Conservation (phyloP, 805 yeast genomes). For the Pichia paraexigua region DNA sequence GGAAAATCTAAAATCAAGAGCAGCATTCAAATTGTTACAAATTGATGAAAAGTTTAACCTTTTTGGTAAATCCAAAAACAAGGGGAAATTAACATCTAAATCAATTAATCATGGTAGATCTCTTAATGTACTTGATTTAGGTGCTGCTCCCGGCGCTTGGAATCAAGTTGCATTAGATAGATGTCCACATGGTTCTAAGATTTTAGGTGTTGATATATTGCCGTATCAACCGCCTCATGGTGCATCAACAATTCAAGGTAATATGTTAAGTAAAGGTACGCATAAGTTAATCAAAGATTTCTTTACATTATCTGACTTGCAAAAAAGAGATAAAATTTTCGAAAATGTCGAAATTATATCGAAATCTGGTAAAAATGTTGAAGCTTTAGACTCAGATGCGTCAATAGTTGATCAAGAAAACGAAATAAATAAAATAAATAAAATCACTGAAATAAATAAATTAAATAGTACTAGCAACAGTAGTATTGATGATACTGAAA, state of each 20-base stretch:
- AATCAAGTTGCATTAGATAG: slow-evolving; percentile 68
- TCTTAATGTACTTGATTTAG: slow-evolving; percentile 64
- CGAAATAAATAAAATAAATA: slow-evolving; percentile 5
- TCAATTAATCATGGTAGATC: not conserved
- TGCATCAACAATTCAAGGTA: slow-evolving; percentile 76
- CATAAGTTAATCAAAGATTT: slow-evolving; percentile 47
- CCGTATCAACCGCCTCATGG: slow-evolving; percentile 77
- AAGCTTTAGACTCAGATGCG: slow-evolving; percentile 6
- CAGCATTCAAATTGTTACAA: slow-evolving; percentile 82
- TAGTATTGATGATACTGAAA: not conserved
- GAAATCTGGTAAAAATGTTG: slow-evolving; percentile 1
- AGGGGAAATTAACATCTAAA: slow-evolving; percentile 2
- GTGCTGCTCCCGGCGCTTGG: slow-evolving; percentile 96
- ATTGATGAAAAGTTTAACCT: slow-evolving; percentile 57
- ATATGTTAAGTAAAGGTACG: slow-evolving; percentile 62
- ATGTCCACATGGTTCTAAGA: slow-evolving; percentile 42
- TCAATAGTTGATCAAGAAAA: slow-evolving; percentile 16
- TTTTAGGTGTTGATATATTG: slow-evolving; percentile 78
- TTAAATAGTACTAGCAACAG: not conserved
- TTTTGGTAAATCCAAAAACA: slow-evolving; percentile 28
- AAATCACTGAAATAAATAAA: slow-evolving; percentile 7
- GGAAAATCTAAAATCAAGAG: slow-evolving; percentile 66
- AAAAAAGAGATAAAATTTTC: slow-evolving; percentile 17
- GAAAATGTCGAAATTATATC: slow-evolving; percentile 15
- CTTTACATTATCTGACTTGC: slow-evolving; percentile 31